Base-by-base conservation (phyloP, 225 moss, liverwort and hornwort genomes). In the Physcomitrium patens region DNA sequence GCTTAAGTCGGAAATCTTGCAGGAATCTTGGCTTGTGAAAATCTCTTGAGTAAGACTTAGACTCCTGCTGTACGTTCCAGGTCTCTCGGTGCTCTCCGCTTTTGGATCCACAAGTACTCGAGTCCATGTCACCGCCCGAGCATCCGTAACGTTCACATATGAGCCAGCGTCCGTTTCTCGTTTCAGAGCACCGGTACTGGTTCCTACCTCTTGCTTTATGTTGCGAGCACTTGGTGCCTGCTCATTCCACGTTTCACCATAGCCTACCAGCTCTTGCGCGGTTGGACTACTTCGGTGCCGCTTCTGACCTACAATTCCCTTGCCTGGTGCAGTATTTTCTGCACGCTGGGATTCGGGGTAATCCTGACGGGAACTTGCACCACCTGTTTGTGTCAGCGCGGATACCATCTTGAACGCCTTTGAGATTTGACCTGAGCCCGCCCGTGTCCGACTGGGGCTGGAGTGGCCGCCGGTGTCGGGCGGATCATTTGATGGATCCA, bases 401-500 rank as follows among this genome's bases (percentile, higher is more conserved):
- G 72, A 62, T 52, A 71, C 76, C 56, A 62, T 61, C 42, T n/a
- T 41, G 3, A 55, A 62, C 48, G 67, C 54, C 55, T 67, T 61
- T 54, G 53, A 53, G n/a, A n/a, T n/a, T n/a, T 18, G n/a, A n/a
- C n/a, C 53, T 15, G 17, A n/a, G 17, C 53, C 16, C 53, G 53
- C 67, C 60, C 45, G 61, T 48, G 71, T 54, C 19, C 67, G 67
- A 48, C 23, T 55, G 45, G 81, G 81, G 72, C 81, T 76, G 37
- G 37, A 10, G 52, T 16, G 7, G 50, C 9, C 72, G 37, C 72
- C n/a, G 24, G 76, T 47, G 71, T 76, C 71, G 60, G 80, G 71
- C 43, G 80, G 72, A 55, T 81, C 81, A 55, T 67, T 77, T 77
- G 72, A 42, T 24, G 67, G 72, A 81, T 81, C 81, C 81, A 81